Conservation (phyloP, 1,139 yeast species). For the Saccharomyces hybrid region DNA sequence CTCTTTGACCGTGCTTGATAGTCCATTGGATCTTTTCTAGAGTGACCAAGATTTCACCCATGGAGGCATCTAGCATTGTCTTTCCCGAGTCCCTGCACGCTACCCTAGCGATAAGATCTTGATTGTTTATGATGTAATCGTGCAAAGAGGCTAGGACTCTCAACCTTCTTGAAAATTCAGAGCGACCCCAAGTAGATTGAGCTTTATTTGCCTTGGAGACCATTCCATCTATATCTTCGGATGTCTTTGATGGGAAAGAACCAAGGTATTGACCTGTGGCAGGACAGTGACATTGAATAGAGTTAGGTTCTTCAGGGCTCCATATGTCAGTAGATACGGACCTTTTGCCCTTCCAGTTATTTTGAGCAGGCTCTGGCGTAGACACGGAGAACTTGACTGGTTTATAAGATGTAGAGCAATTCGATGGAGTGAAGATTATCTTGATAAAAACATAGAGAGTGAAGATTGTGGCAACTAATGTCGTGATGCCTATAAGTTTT, state of each 20-base stretch:
- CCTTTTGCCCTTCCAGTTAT: slow-evolving; percentile 88
- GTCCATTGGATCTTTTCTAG: slow-evolving; percentile 89
- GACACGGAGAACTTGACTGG: slow-evolving; percentile 47
- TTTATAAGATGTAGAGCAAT: slow-evolving; percentile 25
- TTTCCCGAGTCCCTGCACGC: slow-evolving; percentile 97
- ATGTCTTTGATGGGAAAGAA: slow-evolving; percentile 52
- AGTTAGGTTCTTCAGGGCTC: slow-evolving; percentile 49
- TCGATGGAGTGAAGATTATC: slow-evolving; percentile 12
- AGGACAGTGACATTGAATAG: slow-evolving; percentile 84
- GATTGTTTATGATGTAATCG: slow-evolving; percentile 68
- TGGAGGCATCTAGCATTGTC: slow-evolving; percentile 88
- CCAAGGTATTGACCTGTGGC: slow-evolving; percentile 91
- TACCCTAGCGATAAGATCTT: slow-evolving; percentile 76
- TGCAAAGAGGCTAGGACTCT: slow-evolving; percentile 63
- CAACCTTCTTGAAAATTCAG: slow-evolving; percentile 58
- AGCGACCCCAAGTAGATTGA: slow-evolving; percentile 45
- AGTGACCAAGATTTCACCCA: slow-evolving; percentile 93
- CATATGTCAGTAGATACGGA: slow-evolving; percentile 44
- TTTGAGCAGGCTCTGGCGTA: slow-evolving; percentile 76
- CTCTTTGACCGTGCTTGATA: slow-evolving; percentile 67
- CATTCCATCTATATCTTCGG: slow-evolving; percentile 60
- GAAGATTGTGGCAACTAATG: slow-evolving; percentile 16
- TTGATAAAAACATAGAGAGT: slow-evolving; percentile 16
- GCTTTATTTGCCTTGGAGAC: slow-evolving; percentile 54
- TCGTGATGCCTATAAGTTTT: slow-evolving; percentile 14